A percentile compares a stretch with the other conserved stretches of the same genome.
Conservation (phyloP, 495 filamentous ascomycete genomes). For the Penicillium verhagenii region DNA sequence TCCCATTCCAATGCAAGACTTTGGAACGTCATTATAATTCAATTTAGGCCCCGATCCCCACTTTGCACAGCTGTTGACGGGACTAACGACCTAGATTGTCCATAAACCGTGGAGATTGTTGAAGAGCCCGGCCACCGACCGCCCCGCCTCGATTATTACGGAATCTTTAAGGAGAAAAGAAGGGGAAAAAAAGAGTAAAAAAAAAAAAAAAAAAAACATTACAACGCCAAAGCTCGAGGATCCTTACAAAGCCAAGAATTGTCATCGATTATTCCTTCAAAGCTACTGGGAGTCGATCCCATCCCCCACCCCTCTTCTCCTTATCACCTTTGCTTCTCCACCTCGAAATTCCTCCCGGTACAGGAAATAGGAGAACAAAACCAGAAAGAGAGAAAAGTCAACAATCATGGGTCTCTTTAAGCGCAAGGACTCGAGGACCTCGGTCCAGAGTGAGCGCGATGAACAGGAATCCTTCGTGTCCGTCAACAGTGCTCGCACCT, state of each 20-base stretch:
- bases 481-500: constrained; percentile 50
- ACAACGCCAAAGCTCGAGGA: neutral
- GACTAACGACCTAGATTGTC: constrained; percentile 13
- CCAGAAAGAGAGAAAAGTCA: neutral
- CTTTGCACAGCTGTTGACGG: constrained; percentile 7
- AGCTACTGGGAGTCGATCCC: neutral
- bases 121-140: constrained; percentile 16
- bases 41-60: constrained; percentile 4
- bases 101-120: constrained; percentile 17
- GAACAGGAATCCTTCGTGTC: constrained; percentile 48
- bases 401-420: constrained; percentile 56
- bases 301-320: neutral
- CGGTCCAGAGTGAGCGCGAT: constrained; percentile 47
- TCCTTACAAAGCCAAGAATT: neutral
- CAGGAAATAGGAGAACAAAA: neutral
- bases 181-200: neutral
- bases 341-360: neutral
- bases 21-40: neutral
- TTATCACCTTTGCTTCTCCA: constrained; percentile 1
- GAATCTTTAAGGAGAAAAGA: constrained; percentile 3
- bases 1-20: too few species aligned
- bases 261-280: neutral
- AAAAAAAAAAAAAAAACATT: neutral
- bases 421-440: constrained; percentile 57
- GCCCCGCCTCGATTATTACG: constrained; percentile 11